phyloP scores from a whole-genome alignment of 352 stramenopile species.

The Lagenidium giganteum region DNA sequence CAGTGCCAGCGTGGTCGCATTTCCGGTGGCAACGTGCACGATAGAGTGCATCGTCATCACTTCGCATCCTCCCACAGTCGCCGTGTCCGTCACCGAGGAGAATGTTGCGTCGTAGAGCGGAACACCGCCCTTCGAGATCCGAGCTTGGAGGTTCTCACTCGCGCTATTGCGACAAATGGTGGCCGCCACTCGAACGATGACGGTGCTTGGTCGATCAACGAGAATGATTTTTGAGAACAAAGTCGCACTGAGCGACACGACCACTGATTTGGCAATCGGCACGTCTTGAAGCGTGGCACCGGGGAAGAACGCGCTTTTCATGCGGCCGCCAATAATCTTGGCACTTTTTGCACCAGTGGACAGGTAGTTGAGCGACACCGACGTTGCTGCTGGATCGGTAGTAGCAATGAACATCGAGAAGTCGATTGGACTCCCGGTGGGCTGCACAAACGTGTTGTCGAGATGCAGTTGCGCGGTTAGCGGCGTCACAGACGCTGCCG shows the following conservation, averaged over 20 bases:
- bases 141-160: slow-evolving; percentile 28
- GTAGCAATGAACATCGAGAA: slow-evolving; percentile 32
- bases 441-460: slow-evolving; percentile 40
- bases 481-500: not conserved
- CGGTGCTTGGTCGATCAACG: slow-evolving; percentile 24
- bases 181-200: slow-evolving; percentile 33
- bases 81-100: slow-evolving; percentile 20
- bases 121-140: slow-evolving; percentile 22
- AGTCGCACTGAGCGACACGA: slow-evolving; percentile 5
- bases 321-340: slow-evolving; percentile 32
- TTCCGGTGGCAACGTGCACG: slow-evolving; percentile 20
- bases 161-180: slow-evolving; percentile 40
- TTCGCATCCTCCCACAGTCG: slow-evolving; percentile 25
- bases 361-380: slow-evolving; percentile 22
- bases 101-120: slow-evolving; percentile 37
- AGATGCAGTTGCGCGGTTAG: slow-evolving; percentile 21
- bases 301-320: not conserved
- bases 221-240: slow-evolving; percentile 28
- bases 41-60: slow-evolving; percentile 40
- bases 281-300: not conserved
- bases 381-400: slow-evolving; percentile 3
- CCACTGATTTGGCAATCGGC: not conserved
- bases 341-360: slow-evolving; percentile 34
- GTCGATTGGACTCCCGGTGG: slow-evolving; percentile 35
- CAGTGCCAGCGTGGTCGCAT: slow-evolving; percentile 24